These are phyloP conservation scores for Fusarium sp. DNA, from an alignment of 2,329 filamentous ascomycete genomes.

Conservation along the genomic window DNA sequence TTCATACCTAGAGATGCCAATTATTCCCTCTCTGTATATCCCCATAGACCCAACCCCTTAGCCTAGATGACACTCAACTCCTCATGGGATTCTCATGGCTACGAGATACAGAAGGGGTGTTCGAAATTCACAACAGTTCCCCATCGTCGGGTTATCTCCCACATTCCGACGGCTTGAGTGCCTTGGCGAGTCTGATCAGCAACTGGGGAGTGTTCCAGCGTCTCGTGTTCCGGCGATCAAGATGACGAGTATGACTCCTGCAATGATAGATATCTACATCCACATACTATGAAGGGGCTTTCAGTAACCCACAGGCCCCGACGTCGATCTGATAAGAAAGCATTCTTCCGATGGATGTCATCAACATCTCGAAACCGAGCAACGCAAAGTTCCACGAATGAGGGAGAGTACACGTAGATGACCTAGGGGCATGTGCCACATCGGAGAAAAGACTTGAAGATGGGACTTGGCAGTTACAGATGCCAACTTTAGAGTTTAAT, in stretches of 20 bases:
- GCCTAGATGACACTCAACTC: not conserved
- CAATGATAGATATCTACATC: not conserved
- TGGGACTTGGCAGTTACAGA: not conserved
- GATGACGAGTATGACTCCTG: not conserved
- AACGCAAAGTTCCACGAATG: not conserved
- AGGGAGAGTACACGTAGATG: not conserved
- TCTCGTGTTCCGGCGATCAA: not conserved
- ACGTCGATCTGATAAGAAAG: not conserved
- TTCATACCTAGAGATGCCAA: not conserved
- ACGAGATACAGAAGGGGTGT: not conserved
- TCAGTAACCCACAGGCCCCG: not conserved
- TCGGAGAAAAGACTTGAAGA: not conserved
- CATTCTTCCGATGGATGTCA: not conserved
- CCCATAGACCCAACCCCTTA: not conserved
- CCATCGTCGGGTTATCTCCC: not conserved
- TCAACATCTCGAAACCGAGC: not conserved
- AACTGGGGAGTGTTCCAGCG: not conserved
- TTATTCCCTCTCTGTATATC: not conserved
- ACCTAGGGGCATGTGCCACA: not conserved
- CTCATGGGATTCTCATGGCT: not conserved
- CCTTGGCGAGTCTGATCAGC: not conserved
- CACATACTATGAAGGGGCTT: not conserved
- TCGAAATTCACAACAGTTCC: not conserved
- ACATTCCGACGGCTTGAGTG: not conserved
- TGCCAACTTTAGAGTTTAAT: not conserved